These are phyloP conservation scores for Camellia lanceoleosa DNA, from an alignment of 148 eudicot genomes.

Conservation along the genomic window DNA sequence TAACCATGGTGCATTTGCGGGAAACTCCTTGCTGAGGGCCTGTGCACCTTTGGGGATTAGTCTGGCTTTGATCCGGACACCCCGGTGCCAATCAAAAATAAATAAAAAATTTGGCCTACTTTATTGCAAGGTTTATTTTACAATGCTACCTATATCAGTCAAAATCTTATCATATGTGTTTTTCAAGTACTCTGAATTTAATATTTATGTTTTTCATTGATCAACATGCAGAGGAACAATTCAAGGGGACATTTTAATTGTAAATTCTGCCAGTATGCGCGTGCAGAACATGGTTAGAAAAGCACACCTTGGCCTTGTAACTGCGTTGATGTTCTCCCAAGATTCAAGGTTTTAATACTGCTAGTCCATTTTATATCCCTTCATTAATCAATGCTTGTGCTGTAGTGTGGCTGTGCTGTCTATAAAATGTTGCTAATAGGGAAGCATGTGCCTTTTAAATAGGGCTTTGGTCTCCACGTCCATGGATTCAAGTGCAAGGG, in stretches of 20 bases:
- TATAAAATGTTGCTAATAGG: conserved; percentile 6
- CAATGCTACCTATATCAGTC: not conserved
- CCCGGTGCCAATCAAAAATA: too few species aligned
- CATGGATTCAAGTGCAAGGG: conserved; percentile 86
- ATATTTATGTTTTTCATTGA: conserved; percentile 1
- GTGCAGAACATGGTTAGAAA: conserved; percentile 50
- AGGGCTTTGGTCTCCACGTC: conserved; percentile 84
- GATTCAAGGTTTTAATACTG: conserved; percentile 55
- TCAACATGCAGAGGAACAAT: conserved; percentile 62
- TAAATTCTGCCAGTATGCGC: conserved; percentile 53
- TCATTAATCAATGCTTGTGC: not conserved
- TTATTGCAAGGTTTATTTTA: not conserved
- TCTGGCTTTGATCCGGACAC: too few species aligned
- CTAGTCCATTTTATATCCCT: conserved; percentile 7
- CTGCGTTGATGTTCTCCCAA: conserved; percentile 70
- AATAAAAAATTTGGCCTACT: not conserved
- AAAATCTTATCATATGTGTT: not conserved
- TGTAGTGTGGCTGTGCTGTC: not conserved
- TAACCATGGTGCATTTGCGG: too few species aligned
- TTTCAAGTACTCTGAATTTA: not conserved
- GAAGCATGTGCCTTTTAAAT: conserved; percentile 11
- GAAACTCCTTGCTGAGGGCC: too few species aligned
- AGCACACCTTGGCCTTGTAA: conserved; percentile 86
- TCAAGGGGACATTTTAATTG: conserved; percentile 61
- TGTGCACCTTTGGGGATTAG: too few species aligned